phyloP scores from a whole-genome alignment of 2,329 filamentous ascomycete genomes.

The Fusarium equiseti region DNA sequence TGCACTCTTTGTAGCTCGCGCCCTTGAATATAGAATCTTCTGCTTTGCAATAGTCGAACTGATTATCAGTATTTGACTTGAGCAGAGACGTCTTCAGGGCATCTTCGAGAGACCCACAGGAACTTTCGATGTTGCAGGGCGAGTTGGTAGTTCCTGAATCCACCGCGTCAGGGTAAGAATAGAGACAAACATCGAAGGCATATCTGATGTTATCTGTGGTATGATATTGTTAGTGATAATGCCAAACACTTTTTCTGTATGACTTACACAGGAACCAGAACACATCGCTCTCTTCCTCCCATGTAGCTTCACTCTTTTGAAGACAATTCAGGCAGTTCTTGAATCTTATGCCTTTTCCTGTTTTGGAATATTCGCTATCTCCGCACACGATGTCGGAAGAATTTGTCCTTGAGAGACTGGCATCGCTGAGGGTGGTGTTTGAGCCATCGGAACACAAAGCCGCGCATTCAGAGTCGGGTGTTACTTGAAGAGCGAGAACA shows the following conservation, averaged over 20 bases:
- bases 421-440: slow-evolving; percentile 50
- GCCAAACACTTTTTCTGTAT: no score
- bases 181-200: slow-evolving; percentile 62
- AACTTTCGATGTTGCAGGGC: slow-evolving; percentile 58
- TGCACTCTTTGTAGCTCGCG: slow-evolving; percentile 53
- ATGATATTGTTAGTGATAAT: neutral
- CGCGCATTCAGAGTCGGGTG: slow-evolving; percentile 64
- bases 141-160: slow-evolving; percentile 52
- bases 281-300: slow-evolving; percentile 35
- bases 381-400: slow-evolving; percentile 61
- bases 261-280: slow-evolving; percentile 63
- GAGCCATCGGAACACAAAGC: slow-evolving; percentile 59
- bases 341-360: slow-evolving; percentile 59
- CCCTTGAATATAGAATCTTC: slow-evolving; percentile 52
- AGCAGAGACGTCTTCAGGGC: slow-evolving; percentile 51
- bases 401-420: slow-evolving; percentile 57
- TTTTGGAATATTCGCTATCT: slow-evolving; percentile 56
- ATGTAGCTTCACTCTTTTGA: slow-evolving; percentile 55
- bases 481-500: slow-evolving; percentile 51
- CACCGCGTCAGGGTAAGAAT: slow-evolving; percentile 50
- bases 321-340: slow-evolving; percentile 62
- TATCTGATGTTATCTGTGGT: slow-evolving; percentile 64
- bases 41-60: slow-evolving; percentile 59
- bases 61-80: slow-evolving; percentile 35
- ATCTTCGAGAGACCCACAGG: slow-evolving; percentile 56